Conservation (phyloP, 1,284 basidiomycete species). For the Pterula multifida region DNA sequence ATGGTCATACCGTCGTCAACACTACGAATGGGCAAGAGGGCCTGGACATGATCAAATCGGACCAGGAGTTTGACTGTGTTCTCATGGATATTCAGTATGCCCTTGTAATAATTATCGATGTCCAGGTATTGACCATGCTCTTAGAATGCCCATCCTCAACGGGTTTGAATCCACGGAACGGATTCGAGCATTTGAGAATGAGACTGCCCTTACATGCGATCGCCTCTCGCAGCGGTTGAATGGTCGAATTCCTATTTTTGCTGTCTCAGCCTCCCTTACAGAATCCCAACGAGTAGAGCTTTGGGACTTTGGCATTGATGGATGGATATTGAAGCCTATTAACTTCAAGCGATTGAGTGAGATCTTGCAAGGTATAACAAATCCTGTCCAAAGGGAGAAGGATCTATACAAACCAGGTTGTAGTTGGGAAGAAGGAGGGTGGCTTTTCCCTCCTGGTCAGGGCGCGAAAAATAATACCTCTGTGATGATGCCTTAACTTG, state of each 20-base stretch:
- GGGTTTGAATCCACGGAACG: slow-evolving; percentile 63
- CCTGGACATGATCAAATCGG: slow-evolving; percentile 45
- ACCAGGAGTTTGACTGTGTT: slow-evolving; percentile 62
- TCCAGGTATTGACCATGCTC: background rate
- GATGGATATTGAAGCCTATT: slow-evolving; percentile 83
- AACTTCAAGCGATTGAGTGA: slow-evolving; percentile 61
- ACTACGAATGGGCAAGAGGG: slow-evolving; percentile 74
- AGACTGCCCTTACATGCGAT: slow-evolving; percentile 6
- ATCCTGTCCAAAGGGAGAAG: slow-evolving; percentile 34
- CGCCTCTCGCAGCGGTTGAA: slow-evolving; percentile 44
- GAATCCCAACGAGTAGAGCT: slow-evolving; percentile 55
- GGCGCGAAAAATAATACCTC: background rate
- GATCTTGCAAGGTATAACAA: slow-evolving; percentile 50
- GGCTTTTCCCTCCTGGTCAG: slow-evolving; percentile 24
- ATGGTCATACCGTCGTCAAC: slow-evolving; percentile 57
- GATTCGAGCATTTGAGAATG: slow-evolving; percentile 52
- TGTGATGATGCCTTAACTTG: too few species aligned
- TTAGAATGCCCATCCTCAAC: slow-evolving; percentile 75
- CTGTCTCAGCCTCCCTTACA: slow-evolving; percentile 68
- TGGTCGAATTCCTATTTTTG: slow-evolving; percentile 71
- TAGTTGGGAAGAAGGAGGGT: slow-evolving; percentile 67
- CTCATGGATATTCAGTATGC: slow-evolving; percentile 80
- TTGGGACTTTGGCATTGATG: slow-evolving; percentile 57
- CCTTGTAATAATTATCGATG: background rate
- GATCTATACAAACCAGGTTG: slow-evolving; percentile 50